phyloP scores from a whole-genome alignment of 2,329 filamentous ascomycete genomes.

The Purpureocillium lavendulum region DNA sequence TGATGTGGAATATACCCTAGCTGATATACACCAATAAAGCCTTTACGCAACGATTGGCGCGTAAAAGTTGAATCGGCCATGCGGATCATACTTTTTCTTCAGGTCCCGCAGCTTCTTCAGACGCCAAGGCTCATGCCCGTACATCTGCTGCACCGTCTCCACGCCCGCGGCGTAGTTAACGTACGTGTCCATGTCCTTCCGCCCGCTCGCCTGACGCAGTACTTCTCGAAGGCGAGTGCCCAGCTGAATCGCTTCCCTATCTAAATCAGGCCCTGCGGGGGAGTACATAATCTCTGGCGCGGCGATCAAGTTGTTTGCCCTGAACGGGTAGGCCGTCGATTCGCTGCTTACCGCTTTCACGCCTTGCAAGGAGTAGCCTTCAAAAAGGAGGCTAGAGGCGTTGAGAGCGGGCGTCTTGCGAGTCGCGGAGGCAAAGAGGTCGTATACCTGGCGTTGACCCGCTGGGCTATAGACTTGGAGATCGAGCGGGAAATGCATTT shows the following conservation, averaged over 20 bases:
- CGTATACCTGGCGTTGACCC: conserved; percentile 19
- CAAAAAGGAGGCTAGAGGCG: conserved; percentile 41
- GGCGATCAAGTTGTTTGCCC: conserved; percentile 32
- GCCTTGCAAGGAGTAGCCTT: conserved; percentile 39
- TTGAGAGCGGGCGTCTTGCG: conserved; percentile 16
- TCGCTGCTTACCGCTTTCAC: conserved; percentile 26
- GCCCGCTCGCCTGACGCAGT: conserved; percentile 24
- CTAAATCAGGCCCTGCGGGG: conserved; percentile 20
- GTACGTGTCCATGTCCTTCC: conserved; percentile 27
- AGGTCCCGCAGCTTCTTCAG: conserved; percentile 30
- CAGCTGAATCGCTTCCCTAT: conserved; percentile 21
- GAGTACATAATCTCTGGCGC: conserved; percentile 28
- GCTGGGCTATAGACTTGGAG: conserved; percentile 26
- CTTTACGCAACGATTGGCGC: conserved; percentile 18
- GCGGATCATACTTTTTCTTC: conserved; percentile 39
- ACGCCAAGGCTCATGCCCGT: conserved; percentile 39
- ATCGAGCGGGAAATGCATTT: conserved; percentile 35
- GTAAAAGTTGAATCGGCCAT: conserved; percentile 32
- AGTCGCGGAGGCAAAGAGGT: conserved; percentile 20
- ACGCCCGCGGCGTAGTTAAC: conserved; percentile 42
- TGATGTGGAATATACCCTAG: too few species aligned
- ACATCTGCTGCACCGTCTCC: conserved; percentile 29
- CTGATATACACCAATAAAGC: too few species aligned
- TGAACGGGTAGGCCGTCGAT: conserved; percentile 37
- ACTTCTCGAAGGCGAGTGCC: conserved; percentile 29